Evolutionary conservation across 2,329 filamentous ascomycete genomes (phyloP), one percentile per base, ranked within the genome.

Genomic region (Penicillium sclerotigenum): DNA sequence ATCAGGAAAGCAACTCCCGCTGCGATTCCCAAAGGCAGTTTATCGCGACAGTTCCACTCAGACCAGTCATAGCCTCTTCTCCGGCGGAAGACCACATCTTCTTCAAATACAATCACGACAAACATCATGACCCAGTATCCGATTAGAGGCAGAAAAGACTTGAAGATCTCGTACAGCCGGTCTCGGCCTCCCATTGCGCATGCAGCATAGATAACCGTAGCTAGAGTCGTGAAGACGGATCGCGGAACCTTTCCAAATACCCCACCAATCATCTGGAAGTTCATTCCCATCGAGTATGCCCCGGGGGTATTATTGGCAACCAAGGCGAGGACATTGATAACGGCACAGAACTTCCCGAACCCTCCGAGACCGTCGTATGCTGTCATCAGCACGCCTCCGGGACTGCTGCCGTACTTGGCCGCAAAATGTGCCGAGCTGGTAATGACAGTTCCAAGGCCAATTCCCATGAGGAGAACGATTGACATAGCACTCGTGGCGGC

Each of bases 61-160:
- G 69, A 59, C 75, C 76, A 78, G 59, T 77, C 72, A 58, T 73
- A 78, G 1, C 63, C 64, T 40, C 58, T 65, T n/a, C 62, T 59
- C 26, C 73, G 65, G 20, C 73, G 71, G 65, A 80, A 80, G 6
- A 79, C 59, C 16, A 77, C 13, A 41, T 79, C 71, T 58, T 79
- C 74, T 55, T 78, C 69, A 2, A 77, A 45, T 6, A 74, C 66
- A 41, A 79, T 76, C 34, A 71, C 70, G 47, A 79, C 62, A 70
- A 73, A 79, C 36, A 75, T 74, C 20, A 71, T 66, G 9, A 76
- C 63, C 77, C 77, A 80, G 58, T 80, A 79, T 5, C 76, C 75
- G 61, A 80, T 79, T 18, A 80, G 58, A 8, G 77, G 74, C 16
- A 80, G 65, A 53, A 79, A 77, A 53, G 76, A 73, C 50, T 75